Evolutionary conservation across 2,329 filamentous ascomycete species (phyloP), one percentile per base, ranked within the genome.

Genomic region (Penicillium occitanis): DNA sequence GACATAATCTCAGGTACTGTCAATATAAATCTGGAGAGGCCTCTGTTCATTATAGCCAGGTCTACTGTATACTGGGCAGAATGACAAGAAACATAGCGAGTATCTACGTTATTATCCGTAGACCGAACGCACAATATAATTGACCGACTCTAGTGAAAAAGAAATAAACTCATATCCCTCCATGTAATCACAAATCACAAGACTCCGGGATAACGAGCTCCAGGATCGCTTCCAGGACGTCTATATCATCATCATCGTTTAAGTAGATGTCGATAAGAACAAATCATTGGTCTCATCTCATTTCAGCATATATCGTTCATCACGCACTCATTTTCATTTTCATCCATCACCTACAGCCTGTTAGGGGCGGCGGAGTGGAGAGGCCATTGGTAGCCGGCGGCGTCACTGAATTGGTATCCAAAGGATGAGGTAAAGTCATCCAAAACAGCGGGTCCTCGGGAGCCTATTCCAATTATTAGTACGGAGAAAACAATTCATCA

Each of bases 391-490:
- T 97, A 97, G 65, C 93, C 93, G 72, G 93, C 91, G 68, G 93
- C 92, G 75, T 99, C 95, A 77, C 91, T 96, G 85, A 99, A 99
- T 81, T 97, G 97, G 86, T 99, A 99, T 70, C 95, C 95, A 78
- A 97, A 99, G 5, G 93, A 97, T 48, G 93, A 91, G 37, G 94
- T 98, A 83, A 99, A 99, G 82, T 99, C 95, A 73, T 99, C 95
- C 65, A 99, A 87, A 44, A 99, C 94, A 64, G 93, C 91, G 33
- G 96, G 96, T 68, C 96, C 95, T 74, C 96, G 94, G 67, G 95
- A 99, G 72, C 95, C 95, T 99, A 72, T 11, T 25, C 59, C 22
- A 30, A 14, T 5, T 11, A 30, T 61, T 53, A 53, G 67, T 68
- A 70, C 66, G 14, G 28, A 19, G 17, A 19, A 33, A 55, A 5